phyloP scores from a whole-genome alignment of 208 protist genomes.

The Acanthamoeba triangularis region DNA sequence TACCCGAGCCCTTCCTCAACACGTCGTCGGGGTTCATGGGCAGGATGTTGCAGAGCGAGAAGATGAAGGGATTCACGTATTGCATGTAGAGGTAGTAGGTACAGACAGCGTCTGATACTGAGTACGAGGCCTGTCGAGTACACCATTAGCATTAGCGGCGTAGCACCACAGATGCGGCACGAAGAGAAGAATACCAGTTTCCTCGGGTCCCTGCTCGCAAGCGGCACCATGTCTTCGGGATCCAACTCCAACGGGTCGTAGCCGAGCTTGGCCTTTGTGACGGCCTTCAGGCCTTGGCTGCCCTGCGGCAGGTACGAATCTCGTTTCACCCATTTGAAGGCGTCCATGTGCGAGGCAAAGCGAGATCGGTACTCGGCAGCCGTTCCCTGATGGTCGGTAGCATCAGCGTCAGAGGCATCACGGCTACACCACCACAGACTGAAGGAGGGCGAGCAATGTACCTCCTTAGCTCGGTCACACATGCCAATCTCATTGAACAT shows the following conservation, averaged over 20 bases:
- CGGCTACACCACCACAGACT: background rate
- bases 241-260: conserved; percentile 99
- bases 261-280: conserved; percentile 99
- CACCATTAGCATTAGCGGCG: background rate
- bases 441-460: conserved; percentile 62
- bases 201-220: conserved; percentile 89
- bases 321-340: conserved; percentile 99
- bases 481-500: conserved; percentile 90
- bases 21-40: conserved; percentile 99
- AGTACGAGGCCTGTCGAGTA: conserved; percentile 97
- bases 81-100: conserved; percentile 99
- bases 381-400: conserved; percentile 9
- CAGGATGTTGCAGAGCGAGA: conserved; percentile 99
- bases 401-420: background rate
- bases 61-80: conserved; percentile 99
- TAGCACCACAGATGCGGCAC: background rate
- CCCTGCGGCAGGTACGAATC: conserved; percentile 99
- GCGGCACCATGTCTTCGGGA: conserved; percentile 99
- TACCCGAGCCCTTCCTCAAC: conserved; percentile 99
- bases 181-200: conserved; percentile 20
- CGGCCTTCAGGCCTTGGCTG: conserved; percentile 96
- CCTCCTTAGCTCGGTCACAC: conserved; percentile 88
- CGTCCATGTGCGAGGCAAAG: conserved; percentile 98
- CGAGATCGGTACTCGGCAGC: conserved; percentile 96
- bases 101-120: conserved; percentile 99